Conservation (phyloP, 2,329 filamentous ascomycete species). For the Colletotrichum incanum region DNA sequence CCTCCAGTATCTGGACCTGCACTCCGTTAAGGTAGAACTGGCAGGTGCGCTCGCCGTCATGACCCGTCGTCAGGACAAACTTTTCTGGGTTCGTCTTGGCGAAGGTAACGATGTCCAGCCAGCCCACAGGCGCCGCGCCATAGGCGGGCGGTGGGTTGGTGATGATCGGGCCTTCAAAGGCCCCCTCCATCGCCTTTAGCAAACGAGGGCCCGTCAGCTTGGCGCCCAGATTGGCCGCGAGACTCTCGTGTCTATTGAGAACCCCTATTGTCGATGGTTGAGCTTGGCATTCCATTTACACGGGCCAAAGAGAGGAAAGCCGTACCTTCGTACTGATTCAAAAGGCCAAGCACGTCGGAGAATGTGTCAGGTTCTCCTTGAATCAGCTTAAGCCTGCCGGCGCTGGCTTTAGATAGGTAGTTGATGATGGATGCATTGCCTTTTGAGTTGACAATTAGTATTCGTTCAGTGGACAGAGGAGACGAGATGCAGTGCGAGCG, state of each 20-base stretch:
- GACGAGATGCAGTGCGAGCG: conserved; percentile 26
- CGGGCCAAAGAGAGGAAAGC: conserved; percentile 14
- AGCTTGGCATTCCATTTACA: conserved; percentile 24
- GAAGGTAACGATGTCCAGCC: conserved; percentile 90
- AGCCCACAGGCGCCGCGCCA: conserved; percentile 73
- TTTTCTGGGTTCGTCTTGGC: conserved; percentile 85
- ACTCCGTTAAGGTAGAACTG: conserved; percentile 87
- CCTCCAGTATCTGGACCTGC: conserved; percentile 87
- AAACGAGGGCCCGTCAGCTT: conserved; percentile 86
- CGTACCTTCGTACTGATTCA: conserved; percentile 83
- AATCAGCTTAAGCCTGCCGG: conserved; percentile 65
- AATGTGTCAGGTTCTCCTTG: conserved; percentile 77
- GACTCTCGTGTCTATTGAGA: conserved; percentile 86
- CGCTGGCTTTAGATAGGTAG: conserved; percentile 64
- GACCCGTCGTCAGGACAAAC: conserved; percentile 79
- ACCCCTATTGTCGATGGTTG: conserved; percentile 67
- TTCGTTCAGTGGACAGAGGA: conserved; percentile 42
- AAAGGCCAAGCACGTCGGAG: conserved; percentile 78
- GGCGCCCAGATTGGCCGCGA: conserved; percentile 88
- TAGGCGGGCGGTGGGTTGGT: conserved; percentile 67
- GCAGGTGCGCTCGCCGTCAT: conserved; percentile 80
- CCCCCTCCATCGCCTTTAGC: conserved; percentile 87
- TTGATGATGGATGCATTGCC: conserved; percentile 61
- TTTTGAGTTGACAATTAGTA: conserved; percentile 38
- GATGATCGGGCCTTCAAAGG: conserved; percentile 86